Base-by-base conservation (phyloP, 371 early-diverging fungal genomes). In the Mucor circinelloides region DNA sequence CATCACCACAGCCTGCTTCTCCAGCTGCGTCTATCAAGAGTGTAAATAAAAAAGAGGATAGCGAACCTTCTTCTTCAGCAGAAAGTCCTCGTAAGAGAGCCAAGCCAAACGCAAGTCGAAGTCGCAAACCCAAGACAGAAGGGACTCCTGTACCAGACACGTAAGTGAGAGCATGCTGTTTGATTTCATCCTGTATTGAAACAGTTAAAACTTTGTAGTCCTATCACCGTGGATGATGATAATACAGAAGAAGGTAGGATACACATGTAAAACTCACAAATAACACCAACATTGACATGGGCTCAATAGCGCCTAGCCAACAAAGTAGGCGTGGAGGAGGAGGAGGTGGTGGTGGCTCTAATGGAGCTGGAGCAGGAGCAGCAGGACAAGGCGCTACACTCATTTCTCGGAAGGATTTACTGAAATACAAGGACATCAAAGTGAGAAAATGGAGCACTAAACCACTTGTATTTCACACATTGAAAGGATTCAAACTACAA, bases 361-460 rank as follows among this genome's bases (percentile, higher is more conserved):
- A 60, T 21, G 42, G 60, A 38, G 27, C 40, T 54, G 23, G 32
- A 31, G 5, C 38, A 46, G 40, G 40, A 31, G 27, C 55, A 30
- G 50, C 59, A 46, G 42, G 55, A 36, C 12, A 58, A 23, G 21
- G 31, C 8, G 63, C 54, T 32, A 42, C 63, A 31, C 38, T 52
- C 4, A 60, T 70, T 21, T 48, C 61, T 28, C 60, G 63, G 36
- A 78, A 70, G 56, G 77, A 76, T 23, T 64, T 81, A n/a, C 46
- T 78, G 25, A 74, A 74, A 50, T 62, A 78, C 50, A 81, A 78
- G 36, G 81, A 78, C 38, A 66, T 68, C 48, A 74, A 76, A 38
- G 69, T 74, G 7, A 76, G 81, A 44, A 58, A 58, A 32, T 81
- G 81, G 81, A 62, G 23, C 19, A 61, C 38, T 19, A 63, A 69